These are phyloP conservation scores for Tricholomella constricta DNA, from an alignment of 768 basidiomycete genomes.

Conservation along the genomic window DNA sequence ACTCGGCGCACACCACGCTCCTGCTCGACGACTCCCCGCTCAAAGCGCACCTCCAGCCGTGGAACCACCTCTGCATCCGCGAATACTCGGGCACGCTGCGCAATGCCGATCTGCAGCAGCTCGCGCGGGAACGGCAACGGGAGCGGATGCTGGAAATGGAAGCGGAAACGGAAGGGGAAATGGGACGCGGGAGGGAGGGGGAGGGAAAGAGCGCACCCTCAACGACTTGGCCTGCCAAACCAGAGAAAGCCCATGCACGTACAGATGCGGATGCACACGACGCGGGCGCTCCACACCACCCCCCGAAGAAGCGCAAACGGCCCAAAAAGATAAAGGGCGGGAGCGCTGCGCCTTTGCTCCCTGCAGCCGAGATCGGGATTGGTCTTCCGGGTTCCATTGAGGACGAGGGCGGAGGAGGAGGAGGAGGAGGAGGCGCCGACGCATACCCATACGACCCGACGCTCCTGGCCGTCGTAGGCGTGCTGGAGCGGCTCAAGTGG, in stretches of 20 bases:
- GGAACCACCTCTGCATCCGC: slow-evolving; percentile 76
- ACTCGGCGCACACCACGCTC: slow-evolving; percentile 48
- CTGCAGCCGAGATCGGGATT: too few relatives aligned
- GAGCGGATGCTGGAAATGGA: background rate
- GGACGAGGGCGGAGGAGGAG: too few relatives aligned
- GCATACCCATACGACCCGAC: slow-evolving; percentile 48
- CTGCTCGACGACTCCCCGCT: slow-evolving; percentile 58
- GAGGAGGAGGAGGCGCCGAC: slow-evolving; percentile 9
- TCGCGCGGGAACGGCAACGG: background rate
- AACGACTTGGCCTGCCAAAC: too few relatives aligned
- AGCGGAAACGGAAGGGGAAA: background rate
- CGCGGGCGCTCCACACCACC: too few relatives aligned
- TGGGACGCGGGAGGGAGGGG: too few relatives aligned
- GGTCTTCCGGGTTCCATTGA: too few relatives aligned
- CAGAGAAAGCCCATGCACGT: too few relatives aligned
- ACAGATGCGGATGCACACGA: too few relatives aligned
- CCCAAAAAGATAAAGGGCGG: slow-evolving; percentile 8
- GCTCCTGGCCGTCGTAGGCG: slow-evolving; percentile 66
- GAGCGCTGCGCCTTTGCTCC: background rate
- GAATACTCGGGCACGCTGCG: slow-evolving; percentile 53
- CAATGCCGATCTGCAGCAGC: slow-evolving; percentile 11
- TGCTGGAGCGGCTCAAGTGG: slow-evolving; percentile 58
- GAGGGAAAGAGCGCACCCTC: too few relatives aligned
- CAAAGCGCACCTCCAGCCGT: slow-evolving; percentile 69
- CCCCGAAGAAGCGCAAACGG: slow-evolving; percentile 16